These are phyloP conservation scores for Jatropha multifida DNA, from an alignment of 441 rosid species.

Conservation along the genomic window DNA sequence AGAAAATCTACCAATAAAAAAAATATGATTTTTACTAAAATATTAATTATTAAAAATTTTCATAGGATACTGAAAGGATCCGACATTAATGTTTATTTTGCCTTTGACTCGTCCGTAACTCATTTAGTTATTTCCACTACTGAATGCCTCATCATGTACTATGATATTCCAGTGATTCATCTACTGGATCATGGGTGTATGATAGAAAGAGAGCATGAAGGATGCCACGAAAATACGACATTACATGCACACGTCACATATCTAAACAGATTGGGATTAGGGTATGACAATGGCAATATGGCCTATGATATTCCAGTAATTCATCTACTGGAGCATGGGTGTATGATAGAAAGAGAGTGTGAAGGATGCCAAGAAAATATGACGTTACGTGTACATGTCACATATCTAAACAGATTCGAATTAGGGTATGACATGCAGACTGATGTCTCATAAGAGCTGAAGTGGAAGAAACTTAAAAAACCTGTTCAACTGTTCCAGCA, in stretches of 20 bases:
- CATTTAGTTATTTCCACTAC: not conserved
- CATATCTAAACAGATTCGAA: not conserved
- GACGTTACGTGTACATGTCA: constrained; percentile 3
- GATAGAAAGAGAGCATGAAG: not conserved
- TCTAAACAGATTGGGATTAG: not conserved
- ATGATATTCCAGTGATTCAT: not conserved
- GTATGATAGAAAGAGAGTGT: not conserved
- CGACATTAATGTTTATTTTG: not conserved
- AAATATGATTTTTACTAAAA: not conserved
- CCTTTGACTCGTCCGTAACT: not conserved
- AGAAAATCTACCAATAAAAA: not conserved
- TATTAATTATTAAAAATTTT: not conserved
- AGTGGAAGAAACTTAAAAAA: constrained; percentile 25
- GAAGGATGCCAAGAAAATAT: not conserved
- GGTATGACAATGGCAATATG: not conserved
- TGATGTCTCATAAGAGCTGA: not conserved
- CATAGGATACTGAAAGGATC: not conserved
- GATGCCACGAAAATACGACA: not conserved
- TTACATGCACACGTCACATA: not conserved
- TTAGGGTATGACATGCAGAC: not conserved
- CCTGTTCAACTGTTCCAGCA: constrained; percentile 92
- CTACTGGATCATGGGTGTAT: not conserved
- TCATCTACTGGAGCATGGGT: not conserved
- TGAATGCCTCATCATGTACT: not conserved
- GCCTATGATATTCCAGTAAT: not conserved